A percentile compares a stretch with the other conserved stretches of the same genome.
These are phyloP conservation scores for Solanum commersonii DNA, from an alignment of 257 asterid genomes.

Conservation along the genomic window DNA sequence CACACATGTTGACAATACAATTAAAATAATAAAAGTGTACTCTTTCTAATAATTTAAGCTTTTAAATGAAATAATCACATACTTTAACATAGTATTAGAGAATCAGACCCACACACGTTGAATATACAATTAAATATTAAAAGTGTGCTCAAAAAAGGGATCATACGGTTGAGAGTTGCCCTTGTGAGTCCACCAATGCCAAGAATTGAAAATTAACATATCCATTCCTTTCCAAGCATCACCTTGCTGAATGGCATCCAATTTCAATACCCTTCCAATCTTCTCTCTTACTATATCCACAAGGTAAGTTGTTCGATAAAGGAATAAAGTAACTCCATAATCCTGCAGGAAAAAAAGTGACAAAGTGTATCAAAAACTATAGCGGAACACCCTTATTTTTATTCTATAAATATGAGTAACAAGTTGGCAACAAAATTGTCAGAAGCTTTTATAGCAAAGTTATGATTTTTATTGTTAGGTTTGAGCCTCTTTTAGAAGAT, in stretches of 20 bases:
- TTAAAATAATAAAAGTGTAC: too few species aligned
- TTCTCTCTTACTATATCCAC: conserved; percentile 52
- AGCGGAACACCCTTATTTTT: not conserved
- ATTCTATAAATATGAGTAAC: not conserved
- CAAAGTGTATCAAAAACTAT: not conserved
- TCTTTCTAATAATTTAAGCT: too few species aligned
- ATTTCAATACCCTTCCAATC: conserved; percentile 48
- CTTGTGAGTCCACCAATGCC: conserved; percentile 95
- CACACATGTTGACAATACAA: not conserved
- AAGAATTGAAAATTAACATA: conserved; percentile 57
- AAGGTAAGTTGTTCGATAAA: conserved; percentile 52
- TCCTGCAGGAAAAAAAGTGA: conserved; percentile 24
- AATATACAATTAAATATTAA: too few species aligned
- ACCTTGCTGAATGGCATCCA: conserved; percentile 56
- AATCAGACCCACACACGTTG: too few species aligned
- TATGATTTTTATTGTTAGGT: not conserved
- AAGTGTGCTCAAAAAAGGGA: too few species aligned
- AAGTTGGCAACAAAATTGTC: not conserved
- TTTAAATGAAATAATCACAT: too few species aligned
- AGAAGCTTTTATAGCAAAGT: not conserved
- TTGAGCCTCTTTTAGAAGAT: not conserved
- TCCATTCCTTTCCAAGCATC: conserved; percentile 77
- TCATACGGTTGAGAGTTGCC: conserved; percentile 54
- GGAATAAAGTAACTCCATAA: conserved; percentile 42
- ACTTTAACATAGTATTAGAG: too few species aligned